Base-by-base conservation (phyloP, 805 yeast genomes). In the Yarrowia bubula region DNA sequence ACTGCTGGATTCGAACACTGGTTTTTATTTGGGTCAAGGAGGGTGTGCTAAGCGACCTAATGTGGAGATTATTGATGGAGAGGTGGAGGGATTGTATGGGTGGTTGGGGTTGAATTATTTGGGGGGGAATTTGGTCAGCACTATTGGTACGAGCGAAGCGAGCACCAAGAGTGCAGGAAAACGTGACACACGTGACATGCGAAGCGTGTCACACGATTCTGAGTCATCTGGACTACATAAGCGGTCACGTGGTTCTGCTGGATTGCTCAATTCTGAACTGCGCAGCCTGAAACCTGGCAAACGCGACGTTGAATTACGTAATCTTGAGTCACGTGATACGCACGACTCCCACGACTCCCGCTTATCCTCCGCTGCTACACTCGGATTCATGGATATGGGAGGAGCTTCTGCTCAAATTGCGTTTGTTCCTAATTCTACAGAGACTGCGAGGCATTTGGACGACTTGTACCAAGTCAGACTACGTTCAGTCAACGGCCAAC, bases 381-480 rank as follows among this genome's bases (percentile, higher is more conserved):
- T 83, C 69, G 99, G 99, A 4, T 93, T 95, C 71, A 88, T 95
- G 93, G 99, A 95, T 75, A 95, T 95, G 99, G 99, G 99, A 14
- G 99, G 99, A 13, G 99, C 99, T 0, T 91, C 97, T 1, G 91
- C 97, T 0, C 99, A 95, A 73, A 84, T 95, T 22, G 96, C 98
- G 8, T 95, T 92, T 80, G 92, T 89, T 8, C 98, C 98, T 0
- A 80, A 82, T 44, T 68, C 71, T 4, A 78, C 81, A n/a, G 92
- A 90, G 67, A 75, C 88, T 8, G 76, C 74, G 31, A 82, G 81
- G 68, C 96, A 91, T 74, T 73, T 77, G 46, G 92, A 92, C 64
- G 96, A 92, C 73, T 80, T 92, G 64, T 84, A 87, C 33, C 81
- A 79, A 1, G 83, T 95, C 1, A 79, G 81, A 14, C 76, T 95